Percentiles rank a stretch among this genome's conserved stretches.
Evolutionary conservation across 164 flowering plant species (phyloP).

Genomic region (grape (Vitis vinifera)): DNA sequence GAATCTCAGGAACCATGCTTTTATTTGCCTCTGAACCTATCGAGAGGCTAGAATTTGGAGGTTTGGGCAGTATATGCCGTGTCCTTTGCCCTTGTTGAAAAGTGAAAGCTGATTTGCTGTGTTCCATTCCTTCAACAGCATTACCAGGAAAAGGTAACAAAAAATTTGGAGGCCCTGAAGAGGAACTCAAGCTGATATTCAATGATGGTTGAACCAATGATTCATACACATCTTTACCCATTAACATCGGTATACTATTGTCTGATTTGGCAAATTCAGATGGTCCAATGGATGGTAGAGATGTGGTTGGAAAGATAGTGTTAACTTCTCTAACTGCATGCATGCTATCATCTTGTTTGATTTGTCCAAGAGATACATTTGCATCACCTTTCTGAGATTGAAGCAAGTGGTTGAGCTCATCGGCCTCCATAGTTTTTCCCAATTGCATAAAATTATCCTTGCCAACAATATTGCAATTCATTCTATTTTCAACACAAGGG

Average conservation of each 20-base stretch:
- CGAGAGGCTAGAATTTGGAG: constrained; percentile 31
- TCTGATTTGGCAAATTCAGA: constrained; percentile 29
- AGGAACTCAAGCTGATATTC: constrained; percentile 35
- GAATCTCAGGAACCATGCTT: constrained; percentile 47
- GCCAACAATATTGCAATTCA: constrained; percentile 17
- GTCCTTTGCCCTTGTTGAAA: constrained; percentile 41
- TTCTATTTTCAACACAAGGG: constrained; percentile 13
- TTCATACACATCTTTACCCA: constrained; percentile 35
- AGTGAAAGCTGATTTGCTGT: constrained; percentile 28
- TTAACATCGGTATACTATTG: constrained; percentile 17
- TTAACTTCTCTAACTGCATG: constrained; percentile 21
- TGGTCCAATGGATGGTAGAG: constrained; percentile 24
- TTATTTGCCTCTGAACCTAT: constrained; percentile 38
- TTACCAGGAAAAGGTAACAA: constrained; percentile 21
- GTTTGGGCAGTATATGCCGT: constrained; percentile 50
- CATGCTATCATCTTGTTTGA: constrained; percentile 27
- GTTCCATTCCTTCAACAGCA: constrained; percentile 42
- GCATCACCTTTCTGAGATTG: constrained; percentile 25
- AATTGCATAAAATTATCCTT: constrained; percentile 33
- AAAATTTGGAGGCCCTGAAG: constrained; percentile 29
- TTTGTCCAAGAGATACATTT: constrained; percentile 18
- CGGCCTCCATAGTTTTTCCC: constrained; percentile 27
- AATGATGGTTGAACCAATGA: constrained; percentile 36
- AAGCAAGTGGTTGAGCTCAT: constrained; percentile 23
- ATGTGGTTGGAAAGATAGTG: constrained; percentile 20